Evolutionary conservation across 352 stramenopile species (phyloP), one percentile per base, ranked within the genome.

Genomic region (Phytophthora rubi): DNA sequence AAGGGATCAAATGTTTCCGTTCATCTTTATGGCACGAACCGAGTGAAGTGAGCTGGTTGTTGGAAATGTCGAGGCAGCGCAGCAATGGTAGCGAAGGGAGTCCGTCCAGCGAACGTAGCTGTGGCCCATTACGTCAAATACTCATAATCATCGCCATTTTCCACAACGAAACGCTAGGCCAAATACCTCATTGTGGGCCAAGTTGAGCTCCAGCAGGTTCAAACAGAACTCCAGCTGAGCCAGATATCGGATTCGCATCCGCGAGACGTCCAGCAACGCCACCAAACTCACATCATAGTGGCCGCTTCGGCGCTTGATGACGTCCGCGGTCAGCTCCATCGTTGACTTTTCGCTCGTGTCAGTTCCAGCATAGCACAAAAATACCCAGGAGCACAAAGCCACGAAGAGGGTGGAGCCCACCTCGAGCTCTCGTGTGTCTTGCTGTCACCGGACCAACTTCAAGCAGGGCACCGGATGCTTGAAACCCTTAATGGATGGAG

Each of bases 241-340:
- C 23, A 92, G 64, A 9, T 59, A 72, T 7, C 59, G 37, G 4
- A 93, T 74, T 4, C 73, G 71, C 23, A 78, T 77, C n/a, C 30
- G 33, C 0, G 84, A 88, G 48, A 92, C 80, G 51, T 94, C 83
- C 42, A 94, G 65, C 45, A 87, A 65, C 52, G 84, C 83, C 61
- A 94, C 73, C 65, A 87, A 91, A 39, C 60, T 76, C 16, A 92
- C 53, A 59, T 94, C 86, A 62, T 92, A 94, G 70, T 94, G 86
- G 30, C 88, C 88, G 63, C 84, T 92, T 42, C 83, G 75, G 8
- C 77, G 80, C 70, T 94, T 94, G 72, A 94, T 85, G 44, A 86
- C 47, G 5, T 90, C 78, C 8, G 73, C 73, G 8, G 78, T 85
- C 37, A 94, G 75, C 69, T 92, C 81, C 84, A 92, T 92, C 21